A percentile compares a stretch with the other conserved stretches of the same genome.
These are phyloP conservation scores for Eimeria falciformis DNA, from an alignment of 169 alveolate genomes.

Conservation along the genomic window DNA sequence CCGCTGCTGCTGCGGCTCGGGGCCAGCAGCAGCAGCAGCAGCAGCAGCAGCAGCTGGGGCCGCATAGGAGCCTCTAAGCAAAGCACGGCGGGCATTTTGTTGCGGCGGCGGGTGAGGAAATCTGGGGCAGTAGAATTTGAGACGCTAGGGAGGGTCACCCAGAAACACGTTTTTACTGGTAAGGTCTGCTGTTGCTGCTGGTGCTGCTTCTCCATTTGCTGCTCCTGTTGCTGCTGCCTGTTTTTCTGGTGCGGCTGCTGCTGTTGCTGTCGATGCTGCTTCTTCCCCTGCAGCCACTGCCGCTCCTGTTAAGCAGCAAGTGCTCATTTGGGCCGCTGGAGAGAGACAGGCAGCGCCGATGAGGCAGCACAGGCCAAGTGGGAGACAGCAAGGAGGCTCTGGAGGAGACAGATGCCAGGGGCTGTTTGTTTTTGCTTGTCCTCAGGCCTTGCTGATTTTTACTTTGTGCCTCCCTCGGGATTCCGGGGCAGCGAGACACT, in stretches of 20 bases:
- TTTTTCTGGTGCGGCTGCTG: background rate
- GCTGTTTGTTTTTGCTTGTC: too few relatives aligned
- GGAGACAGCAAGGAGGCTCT: too few relatives aligned
- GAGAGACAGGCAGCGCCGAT: background rate
- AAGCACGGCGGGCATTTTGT: constrained; percentile 10
- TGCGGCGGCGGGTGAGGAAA: constrained; percentile 10
- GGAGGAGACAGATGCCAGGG: too few relatives aligned
- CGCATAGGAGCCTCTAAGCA: constrained; percentile 13
- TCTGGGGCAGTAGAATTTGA: constrained; percentile 55
- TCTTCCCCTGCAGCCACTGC: background rate
- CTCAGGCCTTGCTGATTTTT: constrained; percentile 73
- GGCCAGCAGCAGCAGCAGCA: constrained; percentile 31
- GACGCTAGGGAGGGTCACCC: constrained; percentile 10
- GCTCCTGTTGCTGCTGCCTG: background rate
- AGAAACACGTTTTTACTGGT: constrained; percentile 40
- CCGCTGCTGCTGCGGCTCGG: constrained; percentile 43
- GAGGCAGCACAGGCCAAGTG: background rate
- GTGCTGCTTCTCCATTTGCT: background rate
- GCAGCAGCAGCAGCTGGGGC: constrained; percentile 66
- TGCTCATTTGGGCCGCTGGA: background rate
- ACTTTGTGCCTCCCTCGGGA: constrained; percentile 68
- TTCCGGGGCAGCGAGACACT: constrained; percentile 37
- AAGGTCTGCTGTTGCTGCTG: constrained; percentile 23
- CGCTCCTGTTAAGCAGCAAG: background rate
- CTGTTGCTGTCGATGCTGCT: background rate